Percentiles rank a stretch among this genome's conserved stretches.
Conservation (phyloP, 1,284 basidiomycete genomes). For the Puccinia coronata region DNA sequence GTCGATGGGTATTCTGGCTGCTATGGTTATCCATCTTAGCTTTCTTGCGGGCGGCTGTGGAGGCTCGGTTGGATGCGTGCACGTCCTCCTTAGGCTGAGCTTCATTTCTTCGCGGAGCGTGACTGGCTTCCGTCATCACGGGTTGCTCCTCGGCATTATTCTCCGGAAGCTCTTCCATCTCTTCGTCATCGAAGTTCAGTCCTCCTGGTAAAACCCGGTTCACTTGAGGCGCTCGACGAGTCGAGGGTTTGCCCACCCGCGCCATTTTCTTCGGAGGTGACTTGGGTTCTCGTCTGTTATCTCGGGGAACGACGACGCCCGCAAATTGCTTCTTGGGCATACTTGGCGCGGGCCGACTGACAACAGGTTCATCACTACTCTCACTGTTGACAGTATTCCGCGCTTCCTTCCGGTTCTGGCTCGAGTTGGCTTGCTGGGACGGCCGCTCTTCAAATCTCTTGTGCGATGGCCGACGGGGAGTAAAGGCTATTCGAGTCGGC, state of each 20-base stretch:
- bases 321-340: conserved; percentile 9
- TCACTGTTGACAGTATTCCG: background rate
- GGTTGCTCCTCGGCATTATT: background rate
- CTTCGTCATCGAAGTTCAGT: conserved; percentile 30
- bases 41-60: conserved; percentile 5
- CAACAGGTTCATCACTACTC: conserved; percentile 18
- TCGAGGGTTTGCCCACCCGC: background rate
- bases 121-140: background rate
- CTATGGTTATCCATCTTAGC: background rate
- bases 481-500: conserved; percentile 38
- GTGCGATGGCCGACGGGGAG: conserved; percentile 41
- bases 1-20: background rate
- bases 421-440: background rate
- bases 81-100: background rate
- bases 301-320: conserved; percentile 25
- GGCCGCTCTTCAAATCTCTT: background rate
- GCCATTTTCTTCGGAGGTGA: conserved; percentile 37
- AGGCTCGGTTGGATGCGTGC: background rate
- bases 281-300: conserved; percentile 2
- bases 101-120: background rate
- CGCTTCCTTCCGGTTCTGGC: background rate
- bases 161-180: conserved; percentile 20
- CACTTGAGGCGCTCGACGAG: conserved; percentile 7
- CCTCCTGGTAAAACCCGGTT: conserved; percentile 17
- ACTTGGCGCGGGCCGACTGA: background rate